Conservation (phyloP, 371 early-diverging fungal genomes). For the Mucor saturninus region DNA sequence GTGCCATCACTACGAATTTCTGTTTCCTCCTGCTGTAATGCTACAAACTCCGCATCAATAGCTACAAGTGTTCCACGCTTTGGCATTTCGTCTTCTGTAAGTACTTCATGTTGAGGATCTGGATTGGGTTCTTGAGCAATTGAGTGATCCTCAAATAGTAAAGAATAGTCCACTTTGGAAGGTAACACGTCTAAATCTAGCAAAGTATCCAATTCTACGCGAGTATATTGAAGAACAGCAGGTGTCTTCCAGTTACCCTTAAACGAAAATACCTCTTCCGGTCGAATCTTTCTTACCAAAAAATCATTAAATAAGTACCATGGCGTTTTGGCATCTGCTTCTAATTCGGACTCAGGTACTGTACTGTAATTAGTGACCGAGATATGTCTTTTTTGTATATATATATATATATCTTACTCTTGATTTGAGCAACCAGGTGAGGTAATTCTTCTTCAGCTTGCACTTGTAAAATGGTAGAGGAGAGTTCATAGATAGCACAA, state of each 20-base stretch:
- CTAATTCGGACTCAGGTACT: constrained; percentile 45
- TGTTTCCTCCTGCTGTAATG: constrained; percentile 84
- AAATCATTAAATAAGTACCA: constrained; percentile 97
- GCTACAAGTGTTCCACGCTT: constrained; percentile 76
- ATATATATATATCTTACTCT: constrained; percentile 46
- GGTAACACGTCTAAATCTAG: constrained; percentile 43
- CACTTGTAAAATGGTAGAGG: constrained; percentile 71
- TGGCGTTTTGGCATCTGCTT: constrained; percentile 40
- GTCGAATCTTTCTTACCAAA: constrained; percentile 76
- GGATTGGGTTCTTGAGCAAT: constrained; percentile 58
- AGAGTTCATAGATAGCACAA: constrained; percentile 63
- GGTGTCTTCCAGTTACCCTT: constrained; percentile 83
- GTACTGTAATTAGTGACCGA: background rate
- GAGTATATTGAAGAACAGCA: constrained; percentile 72
- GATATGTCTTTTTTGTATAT: constrained; percentile 7
- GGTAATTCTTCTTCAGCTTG: constrained; percentile 66
- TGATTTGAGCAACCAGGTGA: constrained; percentile 78
- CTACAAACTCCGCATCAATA: constrained; percentile 95
- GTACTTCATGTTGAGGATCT: constrained; percentile 53
- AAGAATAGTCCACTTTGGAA: constrained; percentile 46
- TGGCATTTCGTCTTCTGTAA: constrained; percentile 67
- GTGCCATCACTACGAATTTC: constrained; percentile 94
- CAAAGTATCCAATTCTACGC: constrained; percentile 53
- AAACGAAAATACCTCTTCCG: constrained; percentile 71
- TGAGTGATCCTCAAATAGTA: constrained; percentile 52